These are phyloP conservation scores for Pelargonium exstipulatum DNA, from an alignment of 441 rosid species.

Conservation along the genomic window DNA sequence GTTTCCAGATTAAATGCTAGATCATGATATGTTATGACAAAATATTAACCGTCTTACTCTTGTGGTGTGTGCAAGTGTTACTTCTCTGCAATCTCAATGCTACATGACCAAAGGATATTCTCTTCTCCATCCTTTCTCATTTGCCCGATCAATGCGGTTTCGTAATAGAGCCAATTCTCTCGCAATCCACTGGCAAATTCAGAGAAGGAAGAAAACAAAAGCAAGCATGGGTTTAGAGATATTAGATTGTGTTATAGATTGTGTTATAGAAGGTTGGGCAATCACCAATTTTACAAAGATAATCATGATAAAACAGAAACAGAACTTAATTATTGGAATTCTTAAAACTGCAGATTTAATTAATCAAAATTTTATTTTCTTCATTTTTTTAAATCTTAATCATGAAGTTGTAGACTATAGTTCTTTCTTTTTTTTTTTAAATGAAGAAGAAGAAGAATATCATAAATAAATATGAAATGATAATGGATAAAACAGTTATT, in stretches of 20 bases:
- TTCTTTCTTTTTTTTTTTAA: no score
- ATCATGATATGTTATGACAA: no score
- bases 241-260: no score
- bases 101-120: slow-evolving; percentile 40
- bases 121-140: slow-evolving; percentile 49
- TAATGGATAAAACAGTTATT: not conserved
- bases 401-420: no score
- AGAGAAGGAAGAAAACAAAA: not conserved
- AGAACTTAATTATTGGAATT: no score
- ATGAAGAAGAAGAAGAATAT: no score
- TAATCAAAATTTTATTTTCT: not conserved
- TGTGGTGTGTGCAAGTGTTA: no score
- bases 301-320: not conserved
- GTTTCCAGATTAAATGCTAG: no score
- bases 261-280: no score
- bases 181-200: slow-evolving; percentile 31
- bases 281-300: not conserved
- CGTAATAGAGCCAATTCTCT: slow-evolving; percentile 31
- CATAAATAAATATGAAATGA: not conserved
- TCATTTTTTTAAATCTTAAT: not conserved
- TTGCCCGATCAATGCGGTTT: slow-evolving; percentile 33
- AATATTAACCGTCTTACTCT: no score
- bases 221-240: not conserved
- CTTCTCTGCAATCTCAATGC: no score
- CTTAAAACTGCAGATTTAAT: not conserved